These are phyloP conservation scores for Parafenestella ontariensis DNA, from an alignment of 2,329 filamentous ascomycete genomes.

Conservation along the genomic window DNA sequence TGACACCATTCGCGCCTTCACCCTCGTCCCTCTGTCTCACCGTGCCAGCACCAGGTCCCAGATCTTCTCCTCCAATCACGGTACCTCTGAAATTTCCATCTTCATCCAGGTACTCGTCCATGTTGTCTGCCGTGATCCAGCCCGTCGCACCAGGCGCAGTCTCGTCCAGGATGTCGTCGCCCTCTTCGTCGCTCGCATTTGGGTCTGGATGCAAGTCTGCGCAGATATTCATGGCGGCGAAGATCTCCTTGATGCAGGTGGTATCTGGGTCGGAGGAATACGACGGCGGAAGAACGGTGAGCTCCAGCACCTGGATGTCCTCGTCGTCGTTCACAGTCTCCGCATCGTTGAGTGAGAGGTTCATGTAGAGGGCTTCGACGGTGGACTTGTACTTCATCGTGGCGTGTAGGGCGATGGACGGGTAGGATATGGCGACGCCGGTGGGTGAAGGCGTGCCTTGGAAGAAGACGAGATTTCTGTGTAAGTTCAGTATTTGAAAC, in stretches of 20 bases:
- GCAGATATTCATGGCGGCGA: constrained; percentile 74
- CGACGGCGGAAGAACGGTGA: constrained; percentile 67
- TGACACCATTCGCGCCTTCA: constrained; percentile 33
- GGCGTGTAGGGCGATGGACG: constrained; percentile 76
- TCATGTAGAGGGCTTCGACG: constrained; percentile 46
- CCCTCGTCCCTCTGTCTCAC: constrained; percentile 44
- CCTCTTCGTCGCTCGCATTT: constrained; percentile 63
- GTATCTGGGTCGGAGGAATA: constrained; percentile 30
- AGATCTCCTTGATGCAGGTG: constrained; percentile 60
- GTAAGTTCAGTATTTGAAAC: neutral
- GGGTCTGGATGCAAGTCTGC: constrained; percentile 79
- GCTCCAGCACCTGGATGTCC: constrained; percentile 68
- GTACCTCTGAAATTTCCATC: constrained; percentile 48
- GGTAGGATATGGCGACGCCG: constrained; percentile 76
- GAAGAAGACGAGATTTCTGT: constrained; percentile 68
- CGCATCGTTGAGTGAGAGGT: constrained; percentile 57
- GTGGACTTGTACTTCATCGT: constrained; percentile 64
- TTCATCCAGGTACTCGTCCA: constrained; percentile 69
- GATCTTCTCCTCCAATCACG: constrained; percentile 31
- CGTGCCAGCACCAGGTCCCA: constrained; percentile 49
- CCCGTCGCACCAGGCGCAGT: constrained; percentile 76
- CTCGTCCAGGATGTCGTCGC: constrained; percentile 52
- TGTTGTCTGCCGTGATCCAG: constrained; percentile 93
- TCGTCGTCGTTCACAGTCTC: constrained; percentile 67
- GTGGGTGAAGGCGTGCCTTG: constrained; percentile 59